A percentile compares a stretch with the other conserved stretches of the same genome.
These are phyloP conservation scores for Fusarium brevicatenulatum DNA, from an alignment of 2,329 filamentous ascomycete genomes.

Conservation along the genomic window DNA sequence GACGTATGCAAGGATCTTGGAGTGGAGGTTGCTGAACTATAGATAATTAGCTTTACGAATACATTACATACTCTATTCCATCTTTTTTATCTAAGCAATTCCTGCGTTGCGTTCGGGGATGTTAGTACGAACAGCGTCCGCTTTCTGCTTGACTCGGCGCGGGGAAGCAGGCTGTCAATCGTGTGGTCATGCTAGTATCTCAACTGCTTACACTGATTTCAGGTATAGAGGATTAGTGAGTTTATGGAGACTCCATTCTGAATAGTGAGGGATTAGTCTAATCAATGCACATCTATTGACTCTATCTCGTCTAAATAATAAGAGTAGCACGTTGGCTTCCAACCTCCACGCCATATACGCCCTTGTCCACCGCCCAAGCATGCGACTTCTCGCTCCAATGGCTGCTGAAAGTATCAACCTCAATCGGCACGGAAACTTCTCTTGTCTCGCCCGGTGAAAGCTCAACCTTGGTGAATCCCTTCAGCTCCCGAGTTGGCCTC, in stretches of 20 bases:
- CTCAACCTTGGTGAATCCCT: conserved; percentile 17
- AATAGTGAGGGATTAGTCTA: accelerated
- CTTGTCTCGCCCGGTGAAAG: not conserved
- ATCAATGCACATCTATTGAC: accelerated
- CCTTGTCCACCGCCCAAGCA: not conserved
- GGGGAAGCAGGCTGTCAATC: not conserved
- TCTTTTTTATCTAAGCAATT: accelerated
- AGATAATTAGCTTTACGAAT: accelerated
- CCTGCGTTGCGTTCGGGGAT: accelerated
- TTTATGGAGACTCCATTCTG: no score
- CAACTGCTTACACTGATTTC: accelerated
- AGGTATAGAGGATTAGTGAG: no score
- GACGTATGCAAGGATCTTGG: not conserved
- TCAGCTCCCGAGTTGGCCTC: conserved; percentile 24
- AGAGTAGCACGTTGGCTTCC: not conserved
- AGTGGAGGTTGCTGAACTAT: not conserved
- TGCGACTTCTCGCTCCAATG: not conserved
- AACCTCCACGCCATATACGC: not conserved
- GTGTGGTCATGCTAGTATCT: accelerated
- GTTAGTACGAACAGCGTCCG: accelerated
- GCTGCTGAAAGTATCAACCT: accelerated
- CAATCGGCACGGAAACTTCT: conserved; percentile 52
- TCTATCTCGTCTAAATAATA: not conserved
- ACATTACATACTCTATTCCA: accelerated
- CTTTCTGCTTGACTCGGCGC: accelerated